Base-by-base conservation (phyloP, 805 yeast genomes). In the Hanseniaspora valbyensis region DNA sequence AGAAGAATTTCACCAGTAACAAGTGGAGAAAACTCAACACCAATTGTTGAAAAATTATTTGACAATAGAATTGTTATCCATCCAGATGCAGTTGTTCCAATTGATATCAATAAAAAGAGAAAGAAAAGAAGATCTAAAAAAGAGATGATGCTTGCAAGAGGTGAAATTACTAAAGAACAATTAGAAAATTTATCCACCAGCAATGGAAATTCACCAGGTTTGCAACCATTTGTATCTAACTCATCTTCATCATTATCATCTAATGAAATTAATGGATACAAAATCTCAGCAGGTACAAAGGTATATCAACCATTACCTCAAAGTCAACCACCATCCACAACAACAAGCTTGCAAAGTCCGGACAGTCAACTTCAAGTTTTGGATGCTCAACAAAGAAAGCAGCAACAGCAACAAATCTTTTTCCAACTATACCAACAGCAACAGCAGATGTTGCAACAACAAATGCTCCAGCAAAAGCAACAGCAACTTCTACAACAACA, bases 31-130 rank as follows among this genome's bases (percentile, higher is more conserved):
- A 39, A 39, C 21, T 39, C 42, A 3, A 54, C 56, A n/a, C 53
- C 56, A 6, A 57, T 57, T 36, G 53, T 61, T 2, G 32, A 56
- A 60, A 21, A 62, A 57, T 41, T 57, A 48, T 61, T 59, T 32
- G 60, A 62, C 33, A 56, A 63, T 53, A 58, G 58, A 44, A 55
- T 64, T 9, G 55, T 62, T 43, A 54, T 63, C 55, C 59, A 57
- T 37, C 59, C 64, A 3, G 61, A 58, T 22, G 44, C 37, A n/a
- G 51, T 48, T 18, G 41, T 48, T 18, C 51, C 51, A 7, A 48
- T 48, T 21, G 51, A 48, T 28, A 24, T 29, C 1, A 48, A 48
- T 30, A 48, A 48, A 29, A 48, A 48, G 44, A 40, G 51, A 48
- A 48, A 41, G 40, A 48, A 48, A 21, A 39, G 51, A 48, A 40